These are phyloP conservation scores for Cladophialophora immunda DNA, from an alignment of 2,329 filamentous ascomycete species.

Conservation along the genomic window DNA sequence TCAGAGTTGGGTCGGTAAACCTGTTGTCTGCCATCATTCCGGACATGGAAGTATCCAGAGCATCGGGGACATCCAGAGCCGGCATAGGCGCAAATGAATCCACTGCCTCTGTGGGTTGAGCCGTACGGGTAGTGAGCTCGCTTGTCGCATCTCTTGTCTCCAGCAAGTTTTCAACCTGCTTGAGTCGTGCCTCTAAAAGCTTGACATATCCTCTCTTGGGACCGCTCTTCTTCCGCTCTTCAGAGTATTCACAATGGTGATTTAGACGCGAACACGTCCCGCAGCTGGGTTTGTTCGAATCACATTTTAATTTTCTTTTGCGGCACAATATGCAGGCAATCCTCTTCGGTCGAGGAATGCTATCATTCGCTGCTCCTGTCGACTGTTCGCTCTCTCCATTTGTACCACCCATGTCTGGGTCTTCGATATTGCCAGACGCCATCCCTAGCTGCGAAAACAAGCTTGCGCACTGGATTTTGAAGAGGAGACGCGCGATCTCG, in stretches of 20 bases:
- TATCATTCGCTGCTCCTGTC: conserved; percentile 23
- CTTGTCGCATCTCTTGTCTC: conserved; percentile 33
- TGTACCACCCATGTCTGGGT: conserved; percentile 6
- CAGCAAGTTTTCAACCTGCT: conserved; percentile 41
- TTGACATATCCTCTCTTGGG: conserved; percentile 96
- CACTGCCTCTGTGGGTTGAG: conserved; percentile 11
- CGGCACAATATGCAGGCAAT: conserved; percentile 95
- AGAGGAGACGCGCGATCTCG: background rate
- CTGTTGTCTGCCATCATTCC: conserved; percentile 25
- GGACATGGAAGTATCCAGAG: conserved; percentile 30
- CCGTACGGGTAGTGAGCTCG: conserved; percentile 3
- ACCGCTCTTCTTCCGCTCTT: conserved; percentile 91
- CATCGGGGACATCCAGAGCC: conserved; percentile 22
- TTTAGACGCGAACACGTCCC: conserved; percentile 87
- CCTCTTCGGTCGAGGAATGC: conserved; percentile 81
- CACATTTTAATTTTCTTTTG: conserved; percentile 71
- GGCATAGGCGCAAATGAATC: conserved; percentile 27
- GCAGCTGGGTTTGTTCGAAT: conserved; percentile 83
- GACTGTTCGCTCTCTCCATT: conserved; percentile 21
- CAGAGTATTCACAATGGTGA: conserved; percentile 89
- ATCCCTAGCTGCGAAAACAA: conserved; percentile 5
- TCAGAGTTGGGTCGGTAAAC: conserved; percentile 36
- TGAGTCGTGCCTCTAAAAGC: conserved; percentile 85
- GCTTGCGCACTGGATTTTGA: background rate
- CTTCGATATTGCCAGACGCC: conserved; percentile 23